Percentiles rank a stretch among this genome's conserved stretches.
Conservation (phyloP, 2,329 filamentous ascomycete genomes). For the Aspergillus ochraceus region DNA sequence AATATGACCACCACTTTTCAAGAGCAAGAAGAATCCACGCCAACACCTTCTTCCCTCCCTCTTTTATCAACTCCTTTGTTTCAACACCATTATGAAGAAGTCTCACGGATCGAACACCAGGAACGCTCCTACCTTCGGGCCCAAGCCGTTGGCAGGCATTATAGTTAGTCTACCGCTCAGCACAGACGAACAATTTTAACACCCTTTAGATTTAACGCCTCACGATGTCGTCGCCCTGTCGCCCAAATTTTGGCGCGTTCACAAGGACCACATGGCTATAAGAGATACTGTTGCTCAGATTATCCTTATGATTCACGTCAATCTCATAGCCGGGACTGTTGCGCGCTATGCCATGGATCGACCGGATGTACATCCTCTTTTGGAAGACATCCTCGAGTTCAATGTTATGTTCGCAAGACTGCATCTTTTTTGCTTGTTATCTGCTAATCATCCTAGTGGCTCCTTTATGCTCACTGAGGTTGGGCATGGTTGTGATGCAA, state of each 20-base stretch:
- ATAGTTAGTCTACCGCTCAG: not conserved
- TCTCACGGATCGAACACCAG: not conserved
- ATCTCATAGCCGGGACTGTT: constrained; percentile 22
- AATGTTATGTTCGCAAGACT: constrained; percentile 18
- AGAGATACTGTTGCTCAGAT: constrained; percentile 6
- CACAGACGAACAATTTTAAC: not conserved
- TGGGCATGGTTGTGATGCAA: constrained; percentile 41
- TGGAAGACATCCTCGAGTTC: constrained; percentile 19
- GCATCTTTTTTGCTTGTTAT: too few relatives aligned
- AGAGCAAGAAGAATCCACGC: not conserved
- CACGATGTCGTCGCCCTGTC: constrained; percentile 3
- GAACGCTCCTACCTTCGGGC: constrained; percentile 8
- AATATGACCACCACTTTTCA: not conserved
- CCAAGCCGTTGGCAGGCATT: constrained; percentile 1
- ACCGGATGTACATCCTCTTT: constrained; percentile 15
- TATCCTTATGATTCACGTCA: constrained; percentile 20
- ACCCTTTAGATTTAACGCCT: not conserved
- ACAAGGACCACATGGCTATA: constrained; percentile 1
- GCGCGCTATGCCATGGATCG: constrained; percentile 13
- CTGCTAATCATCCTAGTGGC: constrained; percentile 6
- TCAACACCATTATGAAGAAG: not conserved
- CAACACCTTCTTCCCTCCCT: not conserved
- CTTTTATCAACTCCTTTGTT: constrained; percentile 6
- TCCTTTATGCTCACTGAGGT: constrained; percentile 43
- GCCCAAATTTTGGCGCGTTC: constrained; percentile 3